Conservation (phyloP, 257 asterid species). For the Fraxinus excelsior region DNA sequence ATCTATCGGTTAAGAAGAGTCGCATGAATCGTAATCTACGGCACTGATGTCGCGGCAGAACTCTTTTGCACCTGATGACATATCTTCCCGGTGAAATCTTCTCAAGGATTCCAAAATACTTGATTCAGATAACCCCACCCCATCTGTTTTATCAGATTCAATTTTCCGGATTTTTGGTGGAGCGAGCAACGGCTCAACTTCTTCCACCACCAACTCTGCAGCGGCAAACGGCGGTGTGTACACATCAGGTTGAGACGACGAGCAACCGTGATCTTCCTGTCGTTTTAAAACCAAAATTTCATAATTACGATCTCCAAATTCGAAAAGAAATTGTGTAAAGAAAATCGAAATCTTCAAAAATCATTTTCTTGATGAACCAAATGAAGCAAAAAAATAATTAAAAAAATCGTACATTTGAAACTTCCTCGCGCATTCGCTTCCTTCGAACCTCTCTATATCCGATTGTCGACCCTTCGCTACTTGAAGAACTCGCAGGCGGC, state of each 20-base stretch:
- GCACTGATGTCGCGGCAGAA: conserved; percentile 20
- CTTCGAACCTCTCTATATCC: conserved; percentile 20
- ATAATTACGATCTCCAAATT: not conserved
- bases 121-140: conserved; percentile 4
- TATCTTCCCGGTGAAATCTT: conserved; percentile 29
- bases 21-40: conserved; percentile 33
- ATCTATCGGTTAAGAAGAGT: conserved; percentile 32
- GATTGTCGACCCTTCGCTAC: conserved; percentile 34
- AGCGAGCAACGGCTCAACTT: not conserved
- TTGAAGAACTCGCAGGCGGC: conserved; percentile 45
- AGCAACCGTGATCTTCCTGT: conserved; percentile 34
- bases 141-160: conserved; percentile 11
- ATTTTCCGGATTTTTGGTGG: conserved; percentile 15
- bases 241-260: conserved; percentile 13
- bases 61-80: conserved; percentile 25
- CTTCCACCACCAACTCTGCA: conserved; percentile 8
- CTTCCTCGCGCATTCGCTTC: conserved; percentile 37
- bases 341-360: no score
- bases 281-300: conserved; percentile 3
- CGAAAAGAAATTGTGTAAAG: no score
- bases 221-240: conserved; percentile 12
- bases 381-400: not conserved
- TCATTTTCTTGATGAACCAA: not conserved
- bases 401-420: conserved; percentile 38
- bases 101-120: no score